Conservation (phyloP, 331 rosid genomes). For the Stylosanthes scabra region DNA sequence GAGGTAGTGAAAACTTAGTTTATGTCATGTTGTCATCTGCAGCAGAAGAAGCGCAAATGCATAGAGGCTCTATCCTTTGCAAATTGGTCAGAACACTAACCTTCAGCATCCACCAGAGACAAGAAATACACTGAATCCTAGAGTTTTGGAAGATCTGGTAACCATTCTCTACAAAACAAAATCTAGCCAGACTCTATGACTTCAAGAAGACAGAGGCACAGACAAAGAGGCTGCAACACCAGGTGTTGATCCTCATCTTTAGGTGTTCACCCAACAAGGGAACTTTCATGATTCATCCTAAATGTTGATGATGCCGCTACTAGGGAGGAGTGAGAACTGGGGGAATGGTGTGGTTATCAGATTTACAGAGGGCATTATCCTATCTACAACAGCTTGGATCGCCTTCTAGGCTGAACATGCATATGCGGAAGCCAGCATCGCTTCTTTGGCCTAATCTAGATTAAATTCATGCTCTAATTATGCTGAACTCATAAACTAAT, state of each 20-base stretch:
- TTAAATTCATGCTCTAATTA: no score
- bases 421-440: neutral
- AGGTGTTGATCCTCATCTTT: neutral
- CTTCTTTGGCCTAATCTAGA: neutral
- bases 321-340: neutral
- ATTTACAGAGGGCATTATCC: neutral
- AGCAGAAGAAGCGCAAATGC: no score
- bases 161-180: neutral
- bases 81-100: no score
- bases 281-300: neutral
- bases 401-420: neutral
- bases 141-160: neutral
- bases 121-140: no score
- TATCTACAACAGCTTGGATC: neutral
- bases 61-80: no score
- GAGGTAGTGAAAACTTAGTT: no score
- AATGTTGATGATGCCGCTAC: neutral
- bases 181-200: neutral
- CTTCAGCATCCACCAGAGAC: no score
- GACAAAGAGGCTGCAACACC: neutral
- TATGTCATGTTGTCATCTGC: no score
- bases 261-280: neutral
- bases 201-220: neutral
- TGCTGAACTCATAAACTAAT: neutral
- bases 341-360: neutral